Base-by-base conservation (phyloP, 306 rosid species). In the Prosopis cineraria region DNA sequence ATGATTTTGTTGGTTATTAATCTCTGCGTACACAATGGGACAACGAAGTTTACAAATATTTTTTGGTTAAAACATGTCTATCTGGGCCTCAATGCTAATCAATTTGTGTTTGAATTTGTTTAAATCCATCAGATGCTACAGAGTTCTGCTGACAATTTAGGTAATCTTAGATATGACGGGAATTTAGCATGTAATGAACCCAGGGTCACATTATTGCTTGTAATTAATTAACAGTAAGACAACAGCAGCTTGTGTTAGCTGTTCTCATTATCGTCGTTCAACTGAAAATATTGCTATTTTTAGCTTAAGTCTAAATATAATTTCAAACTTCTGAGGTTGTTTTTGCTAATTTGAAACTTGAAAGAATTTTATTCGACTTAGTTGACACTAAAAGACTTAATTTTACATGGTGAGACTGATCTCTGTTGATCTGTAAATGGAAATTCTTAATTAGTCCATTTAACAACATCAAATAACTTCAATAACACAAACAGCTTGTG, bases 381-480 rank as follows among this genome's bases (percentile, higher is more conserved):
- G 70, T 78, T 74, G 69, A 33, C 43, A 6, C 5, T 65, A 41
- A 37, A 22, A 10, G n/a, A 25, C 70, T 45, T 37, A 20, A 52
- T 52, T 52, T 20, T 22, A 52, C 0, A 29, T 52, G 12, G 59
- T 52, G 29, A 22, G 59, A 52, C 30, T 25, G 58, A 40, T 10
- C 66, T 77, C 25, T 50, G n/a, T 76, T 66, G 6, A 31, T 67
- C 62, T 67, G 16, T 29, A 58, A 76, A 37, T 37, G 69, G 68
- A 55, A 53, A 34, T 50, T 50, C 22, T 13, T 72, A n/a, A n/a
- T n/a, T n/a, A 34, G 58, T 66, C 73, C 58, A n/a, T 29, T 73
- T 74, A 64, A 70, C 68, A 44, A 56, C 44, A 34, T 48, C 24
- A 31, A 59, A 24, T 43, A 31, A 52, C 50, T 31, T 72, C 48